Conservation (phyloP, 2,329 filamentous ascomycete genomes). For the Thielaviopsis ethacetica region DNA sequence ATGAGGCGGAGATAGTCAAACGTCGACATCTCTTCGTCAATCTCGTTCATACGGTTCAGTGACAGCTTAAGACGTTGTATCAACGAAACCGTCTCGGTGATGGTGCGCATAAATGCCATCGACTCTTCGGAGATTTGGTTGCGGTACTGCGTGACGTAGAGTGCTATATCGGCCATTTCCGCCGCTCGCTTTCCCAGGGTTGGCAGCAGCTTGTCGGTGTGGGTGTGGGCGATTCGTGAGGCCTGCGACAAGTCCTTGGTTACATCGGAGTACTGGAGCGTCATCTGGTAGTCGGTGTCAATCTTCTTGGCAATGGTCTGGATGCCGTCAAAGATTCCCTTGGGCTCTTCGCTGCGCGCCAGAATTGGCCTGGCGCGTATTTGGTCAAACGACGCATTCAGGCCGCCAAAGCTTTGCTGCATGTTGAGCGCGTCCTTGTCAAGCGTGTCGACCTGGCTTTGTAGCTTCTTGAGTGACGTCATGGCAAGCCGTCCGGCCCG, state of each 20-base stretch:
- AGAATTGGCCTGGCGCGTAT: slow-evolving; percentile 37
- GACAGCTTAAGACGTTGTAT: slow-evolving; percentile 35
- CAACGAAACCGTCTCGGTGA: slow-evolving; percentile 45
- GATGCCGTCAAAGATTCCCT: slow-evolving; percentile 65
- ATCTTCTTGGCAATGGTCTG: slow-evolving; percentile 77
- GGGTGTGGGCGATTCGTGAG: slow-evolving; percentile 46
- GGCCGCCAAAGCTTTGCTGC: slow-evolving; percentile 29
- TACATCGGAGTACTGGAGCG: slow-evolving; percentile 50
- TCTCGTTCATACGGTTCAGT: slow-evolving; percentile 53
- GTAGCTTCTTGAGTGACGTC: slow-evolving; percentile 42
- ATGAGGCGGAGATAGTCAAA: slow-evolving; percentile 70
- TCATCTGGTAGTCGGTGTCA: slow-evolving; percentile 66
- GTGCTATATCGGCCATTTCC: slow-evolving; percentile 46
- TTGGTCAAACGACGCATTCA: slow-evolving; percentile 47
- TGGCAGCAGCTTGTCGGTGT: slow-evolving; percentile 46
- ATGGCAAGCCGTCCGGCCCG: slow-evolving; percentile 53
- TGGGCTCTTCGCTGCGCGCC: slow-evolving; percentile 44
- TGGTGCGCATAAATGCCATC: slow-evolving; percentile 61
- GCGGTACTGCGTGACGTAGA: slow-evolving; percentile 45
- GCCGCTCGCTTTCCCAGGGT: slow-evolving; percentile 36
- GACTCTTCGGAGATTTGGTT: slow-evolving; percentile 51
- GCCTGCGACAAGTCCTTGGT: slow-evolving; percentile 42
- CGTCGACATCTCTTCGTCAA: slow-evolving; percentile 59
- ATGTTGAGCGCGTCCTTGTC: slow-evolving; percentile 44
- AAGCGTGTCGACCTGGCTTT: slow-evolving; percentile 40